Evolutionary conservation across 176 grass and related monocot genomes (phyloP).

Genomic region (Oryza glumipatula): DNA sequence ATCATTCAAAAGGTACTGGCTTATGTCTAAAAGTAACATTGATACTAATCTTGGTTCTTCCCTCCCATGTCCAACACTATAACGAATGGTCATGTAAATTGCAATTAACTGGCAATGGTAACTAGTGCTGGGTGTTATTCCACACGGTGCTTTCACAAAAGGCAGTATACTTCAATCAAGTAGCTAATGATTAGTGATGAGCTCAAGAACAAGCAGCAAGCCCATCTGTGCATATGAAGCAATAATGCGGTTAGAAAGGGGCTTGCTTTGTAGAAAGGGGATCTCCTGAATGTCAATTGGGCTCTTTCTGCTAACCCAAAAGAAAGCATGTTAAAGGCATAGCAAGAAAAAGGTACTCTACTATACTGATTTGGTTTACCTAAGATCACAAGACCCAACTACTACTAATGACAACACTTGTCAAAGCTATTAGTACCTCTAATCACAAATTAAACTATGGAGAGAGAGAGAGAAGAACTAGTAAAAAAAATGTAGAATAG

Average conservation of each 20-base stretch:
- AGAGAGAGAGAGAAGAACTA: neutral
- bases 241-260: conserved; percentile 53
- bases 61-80: neutral
- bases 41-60: neutral
- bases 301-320: conserved; percentile 26
- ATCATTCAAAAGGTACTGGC: conserved; percentile 33
- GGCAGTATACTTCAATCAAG: conserved; percentile 21
- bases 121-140: conserved; percentile 18
- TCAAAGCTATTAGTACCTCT: neutral
- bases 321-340: neutral
- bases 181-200: conserved; percentile 45
- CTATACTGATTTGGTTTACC: neutral
- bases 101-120: conserved; percentile 32
- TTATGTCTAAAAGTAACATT: neutral
- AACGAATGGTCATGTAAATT: conserved; percentile 39
- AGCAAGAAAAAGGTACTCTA: neutral
- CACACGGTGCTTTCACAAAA: conserved; percentile 5
- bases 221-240: conserved; percentile 38
- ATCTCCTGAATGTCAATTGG: conserved; percentile 41
- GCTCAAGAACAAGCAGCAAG: conserved; percentile 39
- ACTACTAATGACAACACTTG: neutral
- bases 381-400: neutral
- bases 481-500: neutral
- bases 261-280: conserved; percentile 48
- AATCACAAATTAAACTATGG: neutral